phyloP scores from a whole-genome alignment of 2,329 filamentous ascomycete genomes.

The Paecilomyces fulvus region DNA sequence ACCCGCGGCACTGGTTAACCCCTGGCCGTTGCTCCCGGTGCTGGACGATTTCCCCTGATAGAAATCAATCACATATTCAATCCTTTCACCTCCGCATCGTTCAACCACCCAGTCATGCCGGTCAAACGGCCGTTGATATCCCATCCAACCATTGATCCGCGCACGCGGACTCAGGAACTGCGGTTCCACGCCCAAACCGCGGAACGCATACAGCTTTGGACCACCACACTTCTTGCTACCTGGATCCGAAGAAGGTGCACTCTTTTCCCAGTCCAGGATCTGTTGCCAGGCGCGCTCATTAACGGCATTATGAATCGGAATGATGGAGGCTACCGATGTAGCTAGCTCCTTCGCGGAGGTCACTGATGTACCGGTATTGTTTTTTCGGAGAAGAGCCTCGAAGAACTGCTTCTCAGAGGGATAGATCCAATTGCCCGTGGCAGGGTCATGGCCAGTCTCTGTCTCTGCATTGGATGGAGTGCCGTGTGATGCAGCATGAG shows the following conservation, averaged over 20 bases:
- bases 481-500: constrained; percentile 18
- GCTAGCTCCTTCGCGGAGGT: constrained; percentile 38
- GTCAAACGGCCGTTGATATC: constrained; percentile 90
- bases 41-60: constrained; percentile 61
- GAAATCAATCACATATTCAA: constrained; percentile 98
- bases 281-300: constrained; percentile 94
- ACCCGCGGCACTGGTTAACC: constrained; percentile 22
- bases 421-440: constrained; percentile 89
- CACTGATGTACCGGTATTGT: constrained; percentile 55
- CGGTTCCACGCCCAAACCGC: constrained; percentile 49
- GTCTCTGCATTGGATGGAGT: constrained; percentile 64
- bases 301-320: constrained; percentile 96
- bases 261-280: constrained; percentile 80
- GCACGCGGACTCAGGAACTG: constrained; percentile 69
- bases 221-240: constrained; percentile 63
- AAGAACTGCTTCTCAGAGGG: constrained; percentile 97
- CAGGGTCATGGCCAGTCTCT: constrained; percentile 62
- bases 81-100: constrained; percentile 61
- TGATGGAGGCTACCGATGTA: constrained; percentile 79
- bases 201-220: constrained; percentile 75
- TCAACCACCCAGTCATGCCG: constrained; percentile 97
- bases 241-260: constrained; percentile 46
- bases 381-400: constrained; percentile 89
- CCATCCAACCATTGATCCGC: constrained; percentile 69
- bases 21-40: constrained; percentile 15